Evolutionary conservation across 1,284 basidiomycete species (phyloP), one percentile per base, ranked within the genome.

Genomic region (Malassezia obtusa): DNA sequence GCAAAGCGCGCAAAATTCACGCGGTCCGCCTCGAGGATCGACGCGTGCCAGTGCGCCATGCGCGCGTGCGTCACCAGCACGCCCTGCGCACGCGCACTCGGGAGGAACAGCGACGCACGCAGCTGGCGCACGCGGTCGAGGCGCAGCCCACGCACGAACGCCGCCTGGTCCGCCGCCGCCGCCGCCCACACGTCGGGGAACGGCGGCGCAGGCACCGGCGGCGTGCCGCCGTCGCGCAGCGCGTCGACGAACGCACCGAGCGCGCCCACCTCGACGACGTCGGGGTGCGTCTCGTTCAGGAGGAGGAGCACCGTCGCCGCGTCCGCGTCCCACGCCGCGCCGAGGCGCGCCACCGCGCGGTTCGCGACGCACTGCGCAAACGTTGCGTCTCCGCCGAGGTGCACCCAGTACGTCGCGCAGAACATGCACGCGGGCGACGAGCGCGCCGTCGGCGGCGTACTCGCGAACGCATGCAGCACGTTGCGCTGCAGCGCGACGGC

Each of bases 311-410:
- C 30, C 1, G 26, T 25, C 8, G 26, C 28, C 10, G 32, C 43
- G 32, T 17, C 28, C 1, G 15, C 15, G 26, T 45, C 28, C 4
- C 9, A 33, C 28, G 14, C 21, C 11, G 15, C 24, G 11, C 30
- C 8, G 28, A 45, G 17, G 5, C 28, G 17, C 8, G 26, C 43
- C 17, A 33, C 22, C 9, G 31, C 46, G 11, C 62, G 61, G 24
- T 71, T 61, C 35, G 58, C 47, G 11, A 71, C 45, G 48, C 64
- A 65, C 38, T 62, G 50, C 45, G 63, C 52, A 37, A 71, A 69
- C 35, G 40, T 45, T 0, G 21, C 36, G 30, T 71, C 67, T 14
- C 35, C 22, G 8, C 19, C 11, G 15, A 46, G 36, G 10, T 14
- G n/a, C 5, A 19, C 10, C 12, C 15, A 28, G 17, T 25, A 46